Percentiles rank a stretch among this genome's conserved stretches.
Evolutionary conservation across 352 stramenopile genomes (phyloP).

Genomic region (Globisporangium spinosum): DNA sequence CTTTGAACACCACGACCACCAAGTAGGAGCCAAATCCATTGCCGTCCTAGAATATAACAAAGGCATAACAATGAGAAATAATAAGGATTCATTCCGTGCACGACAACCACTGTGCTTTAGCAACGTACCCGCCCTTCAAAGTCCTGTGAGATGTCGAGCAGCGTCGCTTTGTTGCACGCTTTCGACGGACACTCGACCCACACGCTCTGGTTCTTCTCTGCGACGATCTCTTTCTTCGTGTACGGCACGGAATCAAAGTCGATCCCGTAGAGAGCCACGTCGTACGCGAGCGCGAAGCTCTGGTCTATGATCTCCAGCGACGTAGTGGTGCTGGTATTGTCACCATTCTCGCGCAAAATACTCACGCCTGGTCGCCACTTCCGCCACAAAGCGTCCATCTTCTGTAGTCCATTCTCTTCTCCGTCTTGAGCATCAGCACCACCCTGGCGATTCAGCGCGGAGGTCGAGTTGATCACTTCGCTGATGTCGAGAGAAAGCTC

Average conservation of each 20-base stretch:
- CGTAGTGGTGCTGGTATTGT: not conserved
- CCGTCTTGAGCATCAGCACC: not conserved
- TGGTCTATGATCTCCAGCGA: slow-evolving; percentile 28
- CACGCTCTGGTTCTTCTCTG: slow-evolving; percentile 72
- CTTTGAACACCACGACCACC: slow-evolving; percentile 54
- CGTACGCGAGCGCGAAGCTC: slow-evolving; percentile 68
- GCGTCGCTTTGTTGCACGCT: slow-evolving; percentile 42
- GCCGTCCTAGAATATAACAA: slow-evolving; percentile 35
- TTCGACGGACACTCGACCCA: slow-evolving; percentile 59
- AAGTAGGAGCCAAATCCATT: slow-evolving; percentile 64
- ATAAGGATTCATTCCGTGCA: not conserved
- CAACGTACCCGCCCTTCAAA: slow-evolving; percentile 42
- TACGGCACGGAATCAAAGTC: slow-evolving; percentile 33
- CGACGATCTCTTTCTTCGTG: slow-evolving; percentile 44
- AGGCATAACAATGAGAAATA: not conserved
- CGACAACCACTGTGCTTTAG: not conserved
- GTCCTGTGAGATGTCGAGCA: slow-evolving; percentile 75
- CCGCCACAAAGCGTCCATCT: slow-evolving; percentile 25
- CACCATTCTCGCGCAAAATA: not conserved
- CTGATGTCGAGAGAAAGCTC: slow-evolving; percentile 49
- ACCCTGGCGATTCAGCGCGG: not conserved
- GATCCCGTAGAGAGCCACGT: slow-evolving; percentile 64
- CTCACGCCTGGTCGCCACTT: slow-evolving; percentile 22
- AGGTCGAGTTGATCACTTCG: slow-evolving; percentile 45
- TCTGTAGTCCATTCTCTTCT: slow-evolving; percentile 24